phyloP scores from a whole-genome alignment of 495 filamentous ascomycete genomes.

The Daldinia caldariorum region DNA sequence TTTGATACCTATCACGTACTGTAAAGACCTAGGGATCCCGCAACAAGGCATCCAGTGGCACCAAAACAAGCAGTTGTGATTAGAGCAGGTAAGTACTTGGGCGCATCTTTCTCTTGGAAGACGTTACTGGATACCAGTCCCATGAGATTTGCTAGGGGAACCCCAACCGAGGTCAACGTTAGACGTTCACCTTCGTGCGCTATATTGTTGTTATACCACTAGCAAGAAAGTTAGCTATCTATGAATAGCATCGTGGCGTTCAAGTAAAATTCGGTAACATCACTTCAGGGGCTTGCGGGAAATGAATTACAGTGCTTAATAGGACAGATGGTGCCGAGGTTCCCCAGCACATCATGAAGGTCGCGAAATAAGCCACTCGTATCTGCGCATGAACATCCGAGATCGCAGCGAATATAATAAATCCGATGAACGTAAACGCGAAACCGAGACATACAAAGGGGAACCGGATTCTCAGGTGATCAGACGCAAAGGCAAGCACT shows the following conservation, averaged over 20 bases:
- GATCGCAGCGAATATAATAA: slow-evolving; percentile 78
- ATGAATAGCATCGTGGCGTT: not conserved
- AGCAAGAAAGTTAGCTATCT: slow-evolving; percentile 26
- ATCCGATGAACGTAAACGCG: slow-evolving; percentile 75
- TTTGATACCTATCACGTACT: slow-evolving; percentile 42
- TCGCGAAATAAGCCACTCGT: slow-evolving; percentile 77
- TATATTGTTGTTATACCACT: slow-evolving; percentile 84
- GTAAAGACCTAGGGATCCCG: slow-evolving; percentile 66
- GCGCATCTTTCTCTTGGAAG: slow-evolving; percentile 74
- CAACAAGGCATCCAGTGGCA: slow-evolving; percentile 67
- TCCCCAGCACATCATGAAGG: slow-evolving; percentile 86
- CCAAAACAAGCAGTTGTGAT: slow-evolving; percentile 80
- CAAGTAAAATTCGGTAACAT: not conserved
- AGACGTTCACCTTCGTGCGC: slow-evolving; percentile 78
- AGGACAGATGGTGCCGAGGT: slow-evolving; percentile 67
- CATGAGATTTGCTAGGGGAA: slow-evolving; percentile 84
- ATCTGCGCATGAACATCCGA: slow-evolving; percentile 65
- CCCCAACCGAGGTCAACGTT: slow-evolving; percentile 74
- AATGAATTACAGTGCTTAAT: slow-evolving; percentile 55
- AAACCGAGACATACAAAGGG: slow-evolving; percentile 80
- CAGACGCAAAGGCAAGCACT: slow-evolving; percentile 72
- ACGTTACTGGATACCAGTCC: slow-evolving; percentile 78
- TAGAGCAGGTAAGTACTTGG: slow-evolving; percentile 78
- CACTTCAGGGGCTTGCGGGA: slow-evolving; percentile 1
- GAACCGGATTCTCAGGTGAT: slow-evolving; percentile 71